phyloP scores from a whole-genome alignment of 768 basidiomycete species.

The Astraeus odoratus region DNA sequence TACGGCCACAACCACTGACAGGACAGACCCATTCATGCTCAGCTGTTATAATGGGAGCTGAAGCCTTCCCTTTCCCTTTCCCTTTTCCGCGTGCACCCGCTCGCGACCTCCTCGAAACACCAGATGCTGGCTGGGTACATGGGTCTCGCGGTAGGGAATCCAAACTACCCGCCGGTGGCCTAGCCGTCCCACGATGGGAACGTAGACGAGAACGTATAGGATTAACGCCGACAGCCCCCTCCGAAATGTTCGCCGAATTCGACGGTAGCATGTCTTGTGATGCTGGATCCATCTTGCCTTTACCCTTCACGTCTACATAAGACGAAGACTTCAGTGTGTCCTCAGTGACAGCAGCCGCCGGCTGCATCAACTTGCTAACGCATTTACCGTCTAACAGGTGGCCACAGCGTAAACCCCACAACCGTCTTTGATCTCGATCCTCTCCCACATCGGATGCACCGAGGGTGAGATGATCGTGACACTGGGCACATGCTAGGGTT shows the following conservation, averaged over 20 bases:
- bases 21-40: slow-evolving; percentile 61
- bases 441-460: slow-evolving; percentile 41
- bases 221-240: slow-evolving; percentile 17
- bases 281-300: slow-evolving; percentile 16
- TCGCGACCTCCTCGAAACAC: slow-evolving; percentile 1
- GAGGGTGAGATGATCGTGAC: slow-evolving; percentile 57
- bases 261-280: not conserved
- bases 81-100: slow-evolving; percentile 15
- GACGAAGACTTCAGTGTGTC: not conserved
- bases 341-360: slow-evolving; percentile 15
- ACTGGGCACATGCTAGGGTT: slow-evolving; percentile 60
- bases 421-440: slow-evolving; percentile 38
- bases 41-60: slow-evolving; percentile 34
- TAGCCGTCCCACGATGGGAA: slow-evolving; percentile 29
- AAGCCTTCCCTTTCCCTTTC: slow-evolving; percentile 31
- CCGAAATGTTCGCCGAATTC: slow-evolving; percentile 31
- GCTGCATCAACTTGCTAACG: slow-evolving; percentile 49
- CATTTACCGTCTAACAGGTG: slow-evolving; percentile 79
- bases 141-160: not conserved
- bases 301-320: slow-evolving; percentile 38
- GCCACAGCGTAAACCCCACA: slow-evolving; percentile 73
- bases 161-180: not conserved
- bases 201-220: slow-evolving; percentile 56
- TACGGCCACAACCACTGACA: slow-evolving; percentile 45
- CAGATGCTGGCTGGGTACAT: not conserved